Percentiles rank a stretch among this genome's conserved stretches.
Conservation (phyloP, 768 basidiomycete genomes). For the Boletus subcaerulescens region DNA sequence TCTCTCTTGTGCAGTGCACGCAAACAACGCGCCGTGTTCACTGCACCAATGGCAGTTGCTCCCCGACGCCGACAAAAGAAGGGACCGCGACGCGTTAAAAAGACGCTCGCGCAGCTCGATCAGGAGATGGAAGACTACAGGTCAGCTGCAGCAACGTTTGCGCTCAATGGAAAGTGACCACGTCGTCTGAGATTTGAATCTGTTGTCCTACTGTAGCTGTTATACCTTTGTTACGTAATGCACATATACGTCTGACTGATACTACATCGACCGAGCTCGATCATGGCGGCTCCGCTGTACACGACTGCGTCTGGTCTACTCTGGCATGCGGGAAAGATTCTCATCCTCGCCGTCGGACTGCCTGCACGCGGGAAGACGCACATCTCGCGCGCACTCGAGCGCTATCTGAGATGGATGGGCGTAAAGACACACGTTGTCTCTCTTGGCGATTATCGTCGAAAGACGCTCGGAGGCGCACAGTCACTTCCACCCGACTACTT, state of each 20-base stretch:
- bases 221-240: slow-evolving; percentile 18
- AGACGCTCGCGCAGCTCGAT: slow-evolving; percentile 64
- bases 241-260: background rate
- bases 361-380: slow-evolving; percentile 97
- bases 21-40: slow-evolving; percentile 14
- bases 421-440: slow-evolving; percentile 95
- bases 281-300: slow-evolving; percentile 97
- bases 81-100: slow-evolving; percentile 72
- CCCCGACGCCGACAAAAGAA: slow-evolving; percentile 58
- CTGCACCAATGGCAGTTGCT: slow-evolving; percentile 23
- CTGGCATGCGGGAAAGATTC: slow-evolving; percentile 93
- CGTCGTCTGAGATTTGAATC: background rate
- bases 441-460: slow-evolving; percentile 91
- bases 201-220: background rate
- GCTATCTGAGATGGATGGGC: slow-evolving; percentile 98
- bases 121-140: slow-evolving; percentile 81
- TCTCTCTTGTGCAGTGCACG: slow-evolving; percentile 11
- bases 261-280: background rate
- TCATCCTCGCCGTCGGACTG: slow-evolving; percentile 88
- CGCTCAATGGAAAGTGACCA: slow-evolving; percentile 12
- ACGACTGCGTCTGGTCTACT: slow-evolving; percentile 86
- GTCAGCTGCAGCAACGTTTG: slow-evolving; percentile 34
- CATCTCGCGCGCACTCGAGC: slow-evolving; percentile 90
- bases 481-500: slow-evolving; percentile 93
- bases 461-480: slow-evolving; percentile 84